Percentiles rank a stretch among this genome's conserved stretches.
Conservation (phyloP, 495 filamentous ascomycete genomes). For the Aspergillus nanangensis region DNA sequence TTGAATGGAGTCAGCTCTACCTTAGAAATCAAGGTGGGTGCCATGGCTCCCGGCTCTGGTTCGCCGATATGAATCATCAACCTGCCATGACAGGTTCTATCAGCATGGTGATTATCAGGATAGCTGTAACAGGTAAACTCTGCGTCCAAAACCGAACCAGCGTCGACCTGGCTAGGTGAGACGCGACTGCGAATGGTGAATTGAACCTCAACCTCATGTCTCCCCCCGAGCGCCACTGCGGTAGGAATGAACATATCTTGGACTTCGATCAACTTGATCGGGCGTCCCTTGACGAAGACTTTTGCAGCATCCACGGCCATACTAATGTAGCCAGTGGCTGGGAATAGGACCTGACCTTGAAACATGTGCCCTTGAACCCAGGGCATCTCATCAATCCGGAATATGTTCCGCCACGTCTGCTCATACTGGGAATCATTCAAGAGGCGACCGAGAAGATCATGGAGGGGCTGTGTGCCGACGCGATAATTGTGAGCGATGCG, state of each 20-base stretch:
- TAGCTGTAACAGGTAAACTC: not conserved
- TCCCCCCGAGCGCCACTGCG: not conserved
- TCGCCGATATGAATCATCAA: not conserved
- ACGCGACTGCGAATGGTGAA: not conserved
- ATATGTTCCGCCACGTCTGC: slow-evolving; percentile 13
- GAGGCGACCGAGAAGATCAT: slow-evolving; percentile 34
- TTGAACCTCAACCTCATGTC: not conserved
- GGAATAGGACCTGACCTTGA: slow-evolving; percentile 13
- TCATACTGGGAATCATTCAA: slow-evolving; percentile 13
- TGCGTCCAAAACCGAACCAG: not conserved
- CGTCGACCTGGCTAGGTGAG: not conserved
- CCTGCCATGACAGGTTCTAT: not conserved
- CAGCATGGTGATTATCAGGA: not conserved
- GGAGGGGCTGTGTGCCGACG: slow-evolving; percentile 23
- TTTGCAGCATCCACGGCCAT: slow-evolving; percentile 26
- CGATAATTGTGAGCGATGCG: slow-evolving; percentile 41
- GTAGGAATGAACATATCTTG: not conserved
- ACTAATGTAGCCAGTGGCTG: slow-evolving; percentile 9
- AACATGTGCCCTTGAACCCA: slow-evolving; percentile 15
- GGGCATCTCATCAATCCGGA: slow-evolving; percentile 10
- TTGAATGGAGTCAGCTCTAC: not conserved
- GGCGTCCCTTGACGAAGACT: not conserved
- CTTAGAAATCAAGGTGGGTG: not conserved
- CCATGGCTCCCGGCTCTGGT: not conserved
- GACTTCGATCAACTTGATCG: not conserved